phyloP scores from a whole-genome alignment of 768 basidiomycete species.

The Kwoniella newhampshirensis region DNA sequence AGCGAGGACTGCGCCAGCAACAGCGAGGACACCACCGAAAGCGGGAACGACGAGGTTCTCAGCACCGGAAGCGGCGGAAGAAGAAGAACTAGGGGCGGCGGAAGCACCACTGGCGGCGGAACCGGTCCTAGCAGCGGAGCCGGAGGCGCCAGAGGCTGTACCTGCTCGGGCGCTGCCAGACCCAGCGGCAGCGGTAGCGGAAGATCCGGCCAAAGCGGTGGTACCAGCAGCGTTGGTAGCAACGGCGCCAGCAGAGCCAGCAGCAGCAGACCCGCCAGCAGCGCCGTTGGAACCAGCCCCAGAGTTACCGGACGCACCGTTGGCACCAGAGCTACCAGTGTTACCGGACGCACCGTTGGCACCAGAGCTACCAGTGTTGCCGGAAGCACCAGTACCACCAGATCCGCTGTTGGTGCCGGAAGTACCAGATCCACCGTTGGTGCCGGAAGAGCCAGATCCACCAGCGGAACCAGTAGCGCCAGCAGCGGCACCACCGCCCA shows the following conservation, averaged over 20 bases:
- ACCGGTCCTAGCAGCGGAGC: background rate
- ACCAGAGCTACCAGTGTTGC: too few species aligned
- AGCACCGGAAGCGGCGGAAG: constrained; percentile 10
- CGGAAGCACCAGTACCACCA: background rate
- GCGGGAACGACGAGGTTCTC: constrained; percentile 20
- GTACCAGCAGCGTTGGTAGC: constrained; percentile 16
- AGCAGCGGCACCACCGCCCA: constrained; percentile 12
- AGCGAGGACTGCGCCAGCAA: constrained; percentile 21
- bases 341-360: constrained; percentile 5
- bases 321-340: too few species aligned
- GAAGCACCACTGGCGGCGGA: constrained; percentile 6
- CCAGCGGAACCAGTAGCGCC: background rate
- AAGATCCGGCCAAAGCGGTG: constrained; percentile 6
- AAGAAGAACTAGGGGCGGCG: constrained; percentile 2
- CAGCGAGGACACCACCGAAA: constrained; percentile 20
- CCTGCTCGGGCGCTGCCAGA: background rate
- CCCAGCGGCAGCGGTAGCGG: constrained; percentile 14
- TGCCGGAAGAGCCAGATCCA: too few species aligned
- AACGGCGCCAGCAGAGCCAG: constrained; percentile 5
- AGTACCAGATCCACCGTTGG: too few species aligned
- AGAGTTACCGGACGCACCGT: too few species aligned
- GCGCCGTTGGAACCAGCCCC: constrained; percentile 7
- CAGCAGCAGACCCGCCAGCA: constrained; percentile 4
- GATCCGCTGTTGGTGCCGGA: too few species aligned
- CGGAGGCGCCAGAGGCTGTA: constrained; percentile 4